Percentiles rank a stretch among this genome's conserved stretches.
Conservation (phyloP, 2,329 filamentous ascomycete genomes). For the Aspergillus floridensis region DNA sequence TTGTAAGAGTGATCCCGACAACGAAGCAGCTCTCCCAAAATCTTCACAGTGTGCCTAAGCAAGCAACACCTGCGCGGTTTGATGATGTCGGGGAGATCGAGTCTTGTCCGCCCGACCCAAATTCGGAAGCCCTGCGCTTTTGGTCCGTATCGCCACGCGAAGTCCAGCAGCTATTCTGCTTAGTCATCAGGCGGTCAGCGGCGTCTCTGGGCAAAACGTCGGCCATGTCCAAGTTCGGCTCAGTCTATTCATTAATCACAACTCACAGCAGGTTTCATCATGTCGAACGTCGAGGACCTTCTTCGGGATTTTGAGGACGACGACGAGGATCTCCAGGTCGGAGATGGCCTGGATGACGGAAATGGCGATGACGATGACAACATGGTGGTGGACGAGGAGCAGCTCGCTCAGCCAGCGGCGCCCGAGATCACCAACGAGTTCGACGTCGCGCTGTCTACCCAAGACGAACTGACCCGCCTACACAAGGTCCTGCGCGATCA, state of each 20-base stretch:
- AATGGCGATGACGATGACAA: conserved; percentile 57
- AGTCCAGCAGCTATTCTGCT: conserved; percentile 10
- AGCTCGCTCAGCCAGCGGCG: conserved; percentile 56
- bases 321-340: conserved; percentile 70
- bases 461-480: conserved; percentile 85
- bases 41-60: background rate
- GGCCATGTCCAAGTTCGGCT: background rate
- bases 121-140: conserved; percentile 17
- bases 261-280: conserved; percentile 36
- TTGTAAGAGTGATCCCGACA: background rate
- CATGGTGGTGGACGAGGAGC: conserved; percentile 53
- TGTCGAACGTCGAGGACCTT: conserved; percentile 93
- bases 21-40: background rate
- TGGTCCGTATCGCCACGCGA: conserved; percentile 17
- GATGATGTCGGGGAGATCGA: background rate
- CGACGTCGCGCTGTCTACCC: conserved; percentile 89
- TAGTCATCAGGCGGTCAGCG: conserved; percentile 2
- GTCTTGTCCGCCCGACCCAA: conserved; percentile 8
- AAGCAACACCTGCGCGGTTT: background rate
- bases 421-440: conserved; percentile 73
- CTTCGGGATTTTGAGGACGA: conserved; percentile 76
- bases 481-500: conserved; percentile 97
- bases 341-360: conserved; percentile 63
- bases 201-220: background rate
- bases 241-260: background rate